Conservation (phyloP, 148 eudicot genomes). For the Spergularia bocconei region DNA sequence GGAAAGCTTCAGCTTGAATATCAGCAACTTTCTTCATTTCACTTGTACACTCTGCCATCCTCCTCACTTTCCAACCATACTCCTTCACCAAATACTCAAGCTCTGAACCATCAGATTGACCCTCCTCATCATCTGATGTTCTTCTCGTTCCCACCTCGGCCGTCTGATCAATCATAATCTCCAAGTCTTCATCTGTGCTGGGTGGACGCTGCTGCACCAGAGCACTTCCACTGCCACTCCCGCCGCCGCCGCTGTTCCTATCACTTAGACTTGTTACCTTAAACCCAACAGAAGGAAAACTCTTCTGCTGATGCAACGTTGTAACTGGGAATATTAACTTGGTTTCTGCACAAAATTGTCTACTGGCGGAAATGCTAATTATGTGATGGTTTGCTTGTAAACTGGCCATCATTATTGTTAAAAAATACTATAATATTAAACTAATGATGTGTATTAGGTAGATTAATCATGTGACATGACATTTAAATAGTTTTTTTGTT, state of each 20-base stretch:
- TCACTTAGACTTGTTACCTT: constrained; percentile 11
- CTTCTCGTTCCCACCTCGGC: constrained; percentile 16
- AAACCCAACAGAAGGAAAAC: background rate
- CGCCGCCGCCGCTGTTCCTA: background rate
- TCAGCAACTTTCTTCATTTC: constrained; percentile 68
- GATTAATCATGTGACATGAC: too few species aligned
- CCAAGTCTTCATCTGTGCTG: constrained; percentile 12
- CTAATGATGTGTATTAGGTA: too few species aligned
- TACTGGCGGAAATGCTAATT: constrained; percentile 26
- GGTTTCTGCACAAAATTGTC: constrained; percentile 1
- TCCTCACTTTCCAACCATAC: constrained; percentile 76
- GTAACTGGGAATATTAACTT: constrained; percentile 14
- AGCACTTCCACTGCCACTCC: constrained; percentile 6
- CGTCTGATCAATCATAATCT: constrained; percentile 29
- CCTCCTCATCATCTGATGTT: background rate
- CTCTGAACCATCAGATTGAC: background rate
- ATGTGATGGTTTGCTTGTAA: constrained; percentile 32
- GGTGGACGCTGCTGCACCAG: constrained; percentile 32
- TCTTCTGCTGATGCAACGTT: constrained; percentile 3
- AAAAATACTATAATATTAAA: background rate
- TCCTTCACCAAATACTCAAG: constrained; percentile 47
- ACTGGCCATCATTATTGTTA: constrained; percentile 26
- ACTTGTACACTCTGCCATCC: constrained; percentile 50
- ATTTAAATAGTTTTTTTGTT: background rate
- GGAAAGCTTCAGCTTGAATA: constrained; percentile 77